phyloP scores from a whole-genome alignment of 306 rosid species.

The Lotus japonicus region DNA sequence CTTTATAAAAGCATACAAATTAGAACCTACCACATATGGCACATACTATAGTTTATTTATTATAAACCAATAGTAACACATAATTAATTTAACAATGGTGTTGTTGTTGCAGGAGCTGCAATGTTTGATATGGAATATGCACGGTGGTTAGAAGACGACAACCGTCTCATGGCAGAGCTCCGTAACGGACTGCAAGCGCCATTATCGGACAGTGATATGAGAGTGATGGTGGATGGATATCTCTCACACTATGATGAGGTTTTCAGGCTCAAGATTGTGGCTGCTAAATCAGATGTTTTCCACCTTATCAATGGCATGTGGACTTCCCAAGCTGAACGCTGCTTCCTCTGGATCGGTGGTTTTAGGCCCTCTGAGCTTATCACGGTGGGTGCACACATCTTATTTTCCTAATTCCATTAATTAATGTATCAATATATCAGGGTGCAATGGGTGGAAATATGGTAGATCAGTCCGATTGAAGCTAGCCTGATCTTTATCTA shows the following conservation, averaged over 20 bases:
- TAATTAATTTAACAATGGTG: neutral
- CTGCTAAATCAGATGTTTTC: slow-evolving; percentile 82
- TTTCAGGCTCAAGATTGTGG: slow-evolving; percentile 54
- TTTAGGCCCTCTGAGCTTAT: slow-evolving; percentile 83
- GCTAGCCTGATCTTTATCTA: too few species aligned
- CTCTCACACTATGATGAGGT: slow-evolving; percentile 70
- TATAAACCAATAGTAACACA: neutral
- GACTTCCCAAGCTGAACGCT: slow-evolving; percentile 83
- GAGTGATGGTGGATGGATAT: slow-evolving; percentile 57
- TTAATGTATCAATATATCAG: too few species aligned
- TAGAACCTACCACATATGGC: neutral
- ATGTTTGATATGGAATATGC: slow-evolving; percentile 88
- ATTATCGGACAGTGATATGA: slow-evolving; percentile 56
- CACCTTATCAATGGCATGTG: slow-evolving; percentile 81
- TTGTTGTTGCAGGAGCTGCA: slow-evolving; percentile 53
- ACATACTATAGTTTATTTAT: neutral
- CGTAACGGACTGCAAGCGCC: slow-evolving; percentile 54
- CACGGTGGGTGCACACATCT: slow-evolving; percentile 34
- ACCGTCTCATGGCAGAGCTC: slow-evolving; percentile 59
- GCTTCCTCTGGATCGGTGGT: slow-evolving; percentile 94
- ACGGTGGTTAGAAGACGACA: slow-evolving; percentile 89
- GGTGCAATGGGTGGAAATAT: too few species aligned
- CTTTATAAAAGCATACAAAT: neutral
- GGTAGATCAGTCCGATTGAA: too few species aligned
- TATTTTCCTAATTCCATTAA: too few species aligned